A percentile compares a stretch with the other conserved stretches of the same genome.
phyloP scores from a whole-genome alignment of 805 yeast species.

The Myxozyma neotropica region DNA sequence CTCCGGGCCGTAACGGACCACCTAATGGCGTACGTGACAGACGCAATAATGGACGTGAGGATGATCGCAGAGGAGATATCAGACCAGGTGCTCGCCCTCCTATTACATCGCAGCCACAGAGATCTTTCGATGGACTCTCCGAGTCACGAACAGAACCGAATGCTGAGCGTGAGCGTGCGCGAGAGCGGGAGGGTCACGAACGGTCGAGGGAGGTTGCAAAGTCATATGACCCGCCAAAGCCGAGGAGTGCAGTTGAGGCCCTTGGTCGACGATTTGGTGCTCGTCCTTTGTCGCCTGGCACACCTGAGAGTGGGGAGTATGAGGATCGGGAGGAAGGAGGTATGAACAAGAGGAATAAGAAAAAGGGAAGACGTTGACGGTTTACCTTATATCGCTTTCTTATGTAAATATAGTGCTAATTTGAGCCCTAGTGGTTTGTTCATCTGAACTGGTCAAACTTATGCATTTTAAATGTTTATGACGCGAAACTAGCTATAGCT shows the following conservation, averaged over 20 bases:
- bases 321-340: neutral
- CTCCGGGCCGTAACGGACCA: neutral
- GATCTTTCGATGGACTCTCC: neutral
- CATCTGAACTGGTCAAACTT: too few species aligned
- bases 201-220: neutral
- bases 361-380: neutral
- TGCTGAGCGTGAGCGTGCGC: neutral
- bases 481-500: too few species aligned
- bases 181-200: neutral
- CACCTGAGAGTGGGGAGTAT: neutral
- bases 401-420: too few species aligned
- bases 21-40: neutral
- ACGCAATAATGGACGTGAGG: constrained; percentile 1
- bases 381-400: neutral
- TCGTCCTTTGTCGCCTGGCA: neutral
- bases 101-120: neutral
- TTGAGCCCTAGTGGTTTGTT: too few species aligned
- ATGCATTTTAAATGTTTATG: too few species aligned
- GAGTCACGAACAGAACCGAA: neutral
- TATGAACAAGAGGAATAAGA: neutral
- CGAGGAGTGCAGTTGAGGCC: neutral
- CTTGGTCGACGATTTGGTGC: neutral
- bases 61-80: neutral
- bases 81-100: neutral
- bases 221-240: neutral